These are phyloP conservation scores for Botrytis paeoniae DNA, from an alignment of 2,329 filamentous ascomycete species.

Conservation along the genomic window DNA sequence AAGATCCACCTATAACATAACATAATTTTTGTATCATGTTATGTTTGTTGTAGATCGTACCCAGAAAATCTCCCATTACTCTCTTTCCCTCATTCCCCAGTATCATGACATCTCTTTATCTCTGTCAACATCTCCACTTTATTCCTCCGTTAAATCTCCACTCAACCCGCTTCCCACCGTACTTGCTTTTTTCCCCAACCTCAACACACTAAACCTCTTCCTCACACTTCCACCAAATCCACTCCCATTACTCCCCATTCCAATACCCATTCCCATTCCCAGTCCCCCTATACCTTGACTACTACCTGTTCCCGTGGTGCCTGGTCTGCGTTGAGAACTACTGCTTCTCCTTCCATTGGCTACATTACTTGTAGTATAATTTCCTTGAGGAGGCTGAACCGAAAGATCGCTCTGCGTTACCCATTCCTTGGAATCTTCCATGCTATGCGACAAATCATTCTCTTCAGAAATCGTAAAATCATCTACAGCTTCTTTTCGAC, in stretches of 20 bases:
- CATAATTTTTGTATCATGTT: neutral
- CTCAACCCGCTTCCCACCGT: slow-evolving; percentile 35
- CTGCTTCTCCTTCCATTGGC: slow-evolving; percentile 23
- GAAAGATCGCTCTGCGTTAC: slow-evolving; percentile 41
- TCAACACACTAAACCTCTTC: slow-evolving; percentile 36
- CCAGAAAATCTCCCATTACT: slow-evolving; percentile 6
- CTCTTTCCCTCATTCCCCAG: neutral
- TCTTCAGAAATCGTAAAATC: neutral
- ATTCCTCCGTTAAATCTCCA: slow-evolving; percentile 29
- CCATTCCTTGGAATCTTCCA: slow-evolving; percentile 25
- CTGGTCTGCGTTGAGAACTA: slow-evolving; percentile 25
- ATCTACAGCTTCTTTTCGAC: slow-evolving; percentile 5
- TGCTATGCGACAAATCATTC: slow-evolving; percentile 14
- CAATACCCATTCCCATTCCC: slow-evolving; percentile 18
- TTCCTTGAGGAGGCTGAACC: neutral
- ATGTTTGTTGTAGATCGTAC: neutral
- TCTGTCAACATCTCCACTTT: neutral
- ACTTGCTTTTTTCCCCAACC: slow-evolving; percentile 39
- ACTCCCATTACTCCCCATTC: slow-evolving; percentile 33
- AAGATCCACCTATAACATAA: neutral
- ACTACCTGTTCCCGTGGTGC: slow-evolving; percentile 16
- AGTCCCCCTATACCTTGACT: slow-evolving; percentile 7
- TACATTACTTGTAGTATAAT: slow-evolving; percentile 4
- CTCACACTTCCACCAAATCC: slow-evolving; percentile 31
- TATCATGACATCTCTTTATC: neutral